Evolutionary conservation across 768 basidiomycete species (phyloP).

Genomic region (Suillus ampliporus): DNA sequence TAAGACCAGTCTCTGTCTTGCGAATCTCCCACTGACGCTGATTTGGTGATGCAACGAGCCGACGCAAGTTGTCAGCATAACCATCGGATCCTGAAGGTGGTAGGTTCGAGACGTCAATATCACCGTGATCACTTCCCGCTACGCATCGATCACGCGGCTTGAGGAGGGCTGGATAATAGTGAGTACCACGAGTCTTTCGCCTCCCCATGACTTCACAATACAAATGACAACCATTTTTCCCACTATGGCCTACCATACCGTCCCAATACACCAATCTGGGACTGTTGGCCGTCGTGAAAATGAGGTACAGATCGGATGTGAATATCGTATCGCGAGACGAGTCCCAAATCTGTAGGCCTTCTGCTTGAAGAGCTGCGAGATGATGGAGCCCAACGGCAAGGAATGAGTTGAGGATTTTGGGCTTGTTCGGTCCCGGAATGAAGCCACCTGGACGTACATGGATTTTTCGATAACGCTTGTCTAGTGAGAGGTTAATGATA

Average conservation of each 20-base stretch:
- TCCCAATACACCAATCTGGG: conserved; percentile 30
- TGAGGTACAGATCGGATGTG: conserved; percentile 24
- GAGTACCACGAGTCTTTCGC: conserved; percentile 24
- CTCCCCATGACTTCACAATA: conserved; percentile 36
- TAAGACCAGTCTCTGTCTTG: conserved; percentile 42
- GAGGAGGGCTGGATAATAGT: conserved; percentile 38
- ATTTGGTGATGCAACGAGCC: too few species aligned
- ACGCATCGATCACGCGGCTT: conserved; percentile 32
- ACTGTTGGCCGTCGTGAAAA: conserved; percentile 31
- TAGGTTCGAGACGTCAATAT: conserved; percentile 26
- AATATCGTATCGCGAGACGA: conserved; percentile 17
- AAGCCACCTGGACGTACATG: conserved; percentile 37
- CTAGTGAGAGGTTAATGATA: conserved; percentile 33
- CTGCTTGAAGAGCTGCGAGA: conserved; percentile 35
- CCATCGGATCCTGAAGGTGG: too few species aligned
- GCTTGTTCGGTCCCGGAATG: conserved; percentile 42
- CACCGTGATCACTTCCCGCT: conserved; percentile 23
- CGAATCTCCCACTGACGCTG: conserved; percentile 29
- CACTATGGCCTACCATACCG: conserved; percentile 40
- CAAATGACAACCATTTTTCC: conserved; percentile 38
- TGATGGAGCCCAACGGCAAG: conserved; percentile 41
- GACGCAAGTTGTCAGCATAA: conserved; percentile 4
- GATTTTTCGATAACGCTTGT: conserved; percentile 37
- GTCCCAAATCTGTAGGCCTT: conserved; percentile 41
- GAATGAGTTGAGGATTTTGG: conserved; percentile 39